These are phyloP conservation scores for Sporothrix sp. DNA, from an alignment of 2,329 filamentous ascomycete species.

Conservation along the genomic window DNA sequence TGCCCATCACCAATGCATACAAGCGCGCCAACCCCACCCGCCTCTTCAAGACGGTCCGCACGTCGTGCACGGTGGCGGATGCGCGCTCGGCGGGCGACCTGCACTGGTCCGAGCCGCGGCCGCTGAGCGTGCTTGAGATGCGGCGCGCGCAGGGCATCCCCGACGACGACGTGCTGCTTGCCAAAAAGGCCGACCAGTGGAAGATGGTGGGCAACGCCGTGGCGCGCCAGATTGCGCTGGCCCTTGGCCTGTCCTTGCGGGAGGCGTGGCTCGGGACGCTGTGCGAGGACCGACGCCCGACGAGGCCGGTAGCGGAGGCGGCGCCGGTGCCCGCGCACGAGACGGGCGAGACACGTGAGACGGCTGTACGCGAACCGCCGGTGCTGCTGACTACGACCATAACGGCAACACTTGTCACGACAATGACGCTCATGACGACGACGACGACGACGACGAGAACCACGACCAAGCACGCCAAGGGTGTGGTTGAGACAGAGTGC, in stretches of 20 bases:
- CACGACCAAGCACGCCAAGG: not conserved
- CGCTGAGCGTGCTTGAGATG: conserved; percentile 56
- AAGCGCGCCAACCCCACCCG: conserved; percentile 32
- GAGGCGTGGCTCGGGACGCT: conserved; percentile 43
- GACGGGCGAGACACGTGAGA: not conserved
- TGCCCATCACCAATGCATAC: conserved; percentile 25
- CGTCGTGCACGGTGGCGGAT: conserved; percentile 41
- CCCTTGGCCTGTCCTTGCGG: conserved; percentile 53
- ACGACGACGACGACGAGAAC: not conserved
- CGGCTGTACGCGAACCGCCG: too few species aligned
- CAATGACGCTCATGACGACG: not conserved
- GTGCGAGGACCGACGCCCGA: conserved; percentile 18
- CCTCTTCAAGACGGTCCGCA: conserved; percentile 56
- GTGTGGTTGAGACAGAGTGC: not conserved
- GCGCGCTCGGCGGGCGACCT: conserved; percentile 43
- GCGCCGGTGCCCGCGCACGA: not conserved
- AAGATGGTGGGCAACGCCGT: conserved; percentile 70
- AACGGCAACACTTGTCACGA: not conserved
- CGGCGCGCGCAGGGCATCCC: conserved; percentile 60
- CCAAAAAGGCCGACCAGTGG: conserved; percentile 44
- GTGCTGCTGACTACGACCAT: not conserved
- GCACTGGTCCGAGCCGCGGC: conserved; percentile 57
- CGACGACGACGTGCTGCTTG: conserved; percentile 61
- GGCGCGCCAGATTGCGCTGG: conserved; percentile 55
- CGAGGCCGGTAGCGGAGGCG: not conserved